Conservation (phyloP, 345 rosid species). For the Camelina neglecta region DNA sequence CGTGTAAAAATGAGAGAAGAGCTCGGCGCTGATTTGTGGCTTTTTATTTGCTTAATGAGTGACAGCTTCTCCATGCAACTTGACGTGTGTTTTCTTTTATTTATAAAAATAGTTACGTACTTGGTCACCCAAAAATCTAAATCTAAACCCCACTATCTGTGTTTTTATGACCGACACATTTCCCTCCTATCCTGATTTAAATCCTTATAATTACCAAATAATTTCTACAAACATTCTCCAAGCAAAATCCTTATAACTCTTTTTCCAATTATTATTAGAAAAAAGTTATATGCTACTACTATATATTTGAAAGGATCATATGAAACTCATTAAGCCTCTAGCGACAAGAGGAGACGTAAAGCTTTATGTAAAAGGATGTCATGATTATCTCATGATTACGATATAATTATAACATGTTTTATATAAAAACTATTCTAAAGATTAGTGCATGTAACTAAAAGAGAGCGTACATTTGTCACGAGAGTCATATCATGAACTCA, state of each 20-base stretch:
- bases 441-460: slow-evolving; percentile 20
- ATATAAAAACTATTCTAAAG: background rate
- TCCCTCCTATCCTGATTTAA: slow-evolving; percentile 37
- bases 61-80: slow-evolving; percentile 43
- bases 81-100: slow-evolving; percentile 18
- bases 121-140: slow-evolving; percentile 14
- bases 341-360: slow-evolving; percentile 28
- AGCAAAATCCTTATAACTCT: too few relatives aligned
- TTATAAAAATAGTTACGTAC: slow-evolving; percentile 4
- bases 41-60: slow-evolving; percentile 31
- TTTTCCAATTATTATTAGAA: background rate
- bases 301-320: slow-evolving; percentile 9
- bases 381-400: slow-evolving; percentile 50
- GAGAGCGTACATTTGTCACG: slow-evolving; percentile 23
- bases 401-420: slow-evolving; percentile 9
- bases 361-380: slow-evolving; percentile 38
- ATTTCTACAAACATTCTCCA: slow-evolving; percentile 16
- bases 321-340: slow-evolving; percentile 25
- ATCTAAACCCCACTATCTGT: slow-evolving; percentile 30
- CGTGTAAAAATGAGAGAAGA: slow-evolving; percentile 39
- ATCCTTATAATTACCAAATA: background rate
- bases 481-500: slow-evolving; percentile 37
- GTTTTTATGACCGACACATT: slow-evolving; percentile 41
- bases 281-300: background rate
- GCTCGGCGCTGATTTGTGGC: slow-evolving; percentile 31